Base-by-base conservation (phyloP, 352 stramenopile species). In the Pythium dissotocum region DNA sequence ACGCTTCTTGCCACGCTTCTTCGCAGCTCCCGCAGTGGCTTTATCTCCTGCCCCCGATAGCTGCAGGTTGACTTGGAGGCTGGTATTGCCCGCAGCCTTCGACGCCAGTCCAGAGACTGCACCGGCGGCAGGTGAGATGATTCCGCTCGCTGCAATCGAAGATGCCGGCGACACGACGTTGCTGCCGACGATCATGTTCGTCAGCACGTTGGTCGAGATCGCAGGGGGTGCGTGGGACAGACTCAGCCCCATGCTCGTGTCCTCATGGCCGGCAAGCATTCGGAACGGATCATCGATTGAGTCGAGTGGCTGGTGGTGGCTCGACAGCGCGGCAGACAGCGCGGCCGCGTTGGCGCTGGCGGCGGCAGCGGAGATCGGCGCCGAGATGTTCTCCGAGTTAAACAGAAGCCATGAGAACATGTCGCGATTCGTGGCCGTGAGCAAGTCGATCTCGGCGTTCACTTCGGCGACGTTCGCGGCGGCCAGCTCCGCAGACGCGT, bases 371-470 rank as follows among this genome's bases (percentile, higher is more conserved):
- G 55, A 38, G 13, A 67, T 7, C 16, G 80, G 72, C 35, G 85
- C 85, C 38, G 79, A 78, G 69, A 93, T 91, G 74, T 91, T 88
- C 69, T 94, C 85, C 70, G 85, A 94, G 78, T 92, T 94, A 72
- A 92, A 90, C 26, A 94, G 71, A 61, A 92, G 75, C 85, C 85
- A 94, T 58, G 85, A 92, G 65, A 94, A 92, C 83, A 94, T 90
- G 68, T 94, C 85, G 57, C 85, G 85, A 71, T 90, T 93, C 28
- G 82, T 81, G 58, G 72, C 77, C 59, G 74, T 76, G 57, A 93
- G 75, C 10, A 93, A 71, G 61, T 93, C 85, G 73, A 91, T 84
- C 30, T 93, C 85, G 40, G 75, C 70, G 35, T 57, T 61, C 36
- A 78, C 69, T 30, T 84, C 79, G 33, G 57, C 35, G 36, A 48